Base-by-base conservation (phyloP, 805 yeast genomes). In the Ogataea paradorogensis region DNA sequence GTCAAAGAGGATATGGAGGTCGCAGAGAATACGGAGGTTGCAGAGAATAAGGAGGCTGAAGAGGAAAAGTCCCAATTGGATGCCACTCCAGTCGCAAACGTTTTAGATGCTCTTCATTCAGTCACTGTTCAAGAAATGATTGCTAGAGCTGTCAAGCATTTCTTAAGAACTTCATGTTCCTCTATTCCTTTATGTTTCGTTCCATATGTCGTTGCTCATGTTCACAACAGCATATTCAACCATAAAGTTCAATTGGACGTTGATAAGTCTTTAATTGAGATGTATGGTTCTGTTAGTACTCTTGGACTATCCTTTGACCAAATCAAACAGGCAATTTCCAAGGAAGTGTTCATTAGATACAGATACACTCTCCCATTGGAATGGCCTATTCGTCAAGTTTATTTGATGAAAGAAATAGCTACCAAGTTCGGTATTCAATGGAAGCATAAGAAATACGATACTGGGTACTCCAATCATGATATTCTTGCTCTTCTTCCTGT, bases 361-460 rank as follows among this genome's bases (percentile, higher is more conserved):
- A 78, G 95, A 65, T 76, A 69, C 56, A 51, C 59, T 0, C 66
- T 88, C 30, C 68, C 80, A 1, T 59, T 54, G 0, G 61, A 68
- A 35, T 82, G 87, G 84, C 43, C 49, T 9, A 45, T 74, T 26
- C 59, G 58, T 21, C 61, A 69, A 3, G 45, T 67, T 15, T 78
- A 74, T 36, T 48, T 62, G 25, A 68, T 87, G 53, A 80, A 90
- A 65, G 84, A 82, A 50, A 70, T 89, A 47, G 80, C 96, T 9
- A 53, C 69, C 38, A 84, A 85, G 63, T 77, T 81, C 51, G 98
- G 98, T 64, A 77, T 91, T 38, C 99, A 93, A 68, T 82, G 95
- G 85, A 65, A 69, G 45, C 69, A 74, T 9, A 72, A 65, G 46
- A 56, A 65, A 9, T 80, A 76, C 55, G 65, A 59, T 9, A 76